phyloP scores from a whole-genome alignment of 1,139 yeast species.

The Hyphopichia burtonii region DNA sequence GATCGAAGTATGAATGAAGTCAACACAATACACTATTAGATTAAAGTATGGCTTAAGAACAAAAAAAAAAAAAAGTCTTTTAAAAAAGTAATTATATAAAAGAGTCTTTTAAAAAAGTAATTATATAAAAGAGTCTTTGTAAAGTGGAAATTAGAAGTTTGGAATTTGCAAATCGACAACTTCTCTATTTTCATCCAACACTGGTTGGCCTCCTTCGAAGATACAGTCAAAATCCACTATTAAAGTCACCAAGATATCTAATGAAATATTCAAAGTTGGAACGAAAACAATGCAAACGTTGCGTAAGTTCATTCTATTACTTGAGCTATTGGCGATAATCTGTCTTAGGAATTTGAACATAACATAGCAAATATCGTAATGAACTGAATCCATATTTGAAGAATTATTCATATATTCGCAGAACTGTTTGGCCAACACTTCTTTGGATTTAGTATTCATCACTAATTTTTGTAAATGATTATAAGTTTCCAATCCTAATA shows the following conservation, averaged over 20 bases:
- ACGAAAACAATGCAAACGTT: constrained; percentile 84
- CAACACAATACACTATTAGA: no score
- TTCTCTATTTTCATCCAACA: constrained; percentile 39
- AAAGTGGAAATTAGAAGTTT: constrained; percentile 25
- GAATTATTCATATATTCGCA: constrained; percentile 29
- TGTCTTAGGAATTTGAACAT: constrained; percentile 66
- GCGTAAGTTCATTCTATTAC: constrained; percentile 80
- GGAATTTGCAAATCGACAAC: constrained; percentile 44
- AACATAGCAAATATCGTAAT: constrained; percentile 61
- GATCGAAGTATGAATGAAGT: no score
- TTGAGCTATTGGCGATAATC: constrained; percentile 60
- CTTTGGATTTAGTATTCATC: constrained; percentile 16
- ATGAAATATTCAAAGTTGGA: constrained; percentile 74
- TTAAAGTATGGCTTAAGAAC: no score
- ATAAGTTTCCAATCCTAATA: constrained; percentile 55
- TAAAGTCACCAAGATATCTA: constrained; percentile 60
- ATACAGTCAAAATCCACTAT: constrained; percentile 65
- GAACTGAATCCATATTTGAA: constrained; percentile 34
- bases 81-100: not conserved
- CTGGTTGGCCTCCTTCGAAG: constrained; percentile 54
- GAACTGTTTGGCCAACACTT: constrained; percentile 28
- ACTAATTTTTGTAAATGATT: constrained; percentile 30
- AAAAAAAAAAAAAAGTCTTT: no score
- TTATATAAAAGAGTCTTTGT: no score
- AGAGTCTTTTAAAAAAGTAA: not conserved